Evolutionary conservation across 139 green algal species (phyloP), one percentile per base, ranked within the genome.

Genomic region (Chlorella sorokiniana): DNA sequence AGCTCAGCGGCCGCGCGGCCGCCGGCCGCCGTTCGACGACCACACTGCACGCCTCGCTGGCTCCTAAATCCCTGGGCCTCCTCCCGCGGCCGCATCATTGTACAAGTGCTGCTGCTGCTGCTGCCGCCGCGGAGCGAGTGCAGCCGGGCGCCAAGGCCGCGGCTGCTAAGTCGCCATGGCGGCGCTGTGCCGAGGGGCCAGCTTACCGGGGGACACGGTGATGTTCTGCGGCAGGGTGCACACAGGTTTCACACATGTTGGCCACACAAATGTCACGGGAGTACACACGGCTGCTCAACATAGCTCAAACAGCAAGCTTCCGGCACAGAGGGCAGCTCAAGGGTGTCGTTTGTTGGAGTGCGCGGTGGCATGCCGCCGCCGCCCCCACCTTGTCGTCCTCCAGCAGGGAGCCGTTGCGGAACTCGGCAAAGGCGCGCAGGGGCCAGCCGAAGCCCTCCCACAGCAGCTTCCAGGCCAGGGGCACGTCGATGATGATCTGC

Each of bases 401-500:
- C 87, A 91, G 84, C 20, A 99, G 91, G 33, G 88, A 93, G 81
- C 90, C 90, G 41, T 88, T 90, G 45, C 86, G 88, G 20, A 97
- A 90, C 90, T 97, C 94, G 67, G 91, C 81, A 51, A 93, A 78
- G 3, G 90, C 91, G 40, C 75, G 82, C 83, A 96, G 73, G 69
- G 96, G 96, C 96, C 96, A 99, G 63, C 61, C 90, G 37, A 86
- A 80, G 69, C 93, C 93, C 86, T 93, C 71, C 54, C 90, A 87
- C 29, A 93, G 83, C 45, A 96, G 84, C 23, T 51, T 71, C 81
- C 76, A 86, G 59, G 96, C 96, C 64, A 95, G 69, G 48, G 95
- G 95, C 52, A 98, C 94, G 61, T 98, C 94, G 69, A 96, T 95
- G 89, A 97, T 98, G 91, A 95, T 95, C 91, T 98, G 74, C 38